A percentile compares a stretch with the other conserved stretches of the same genome.
Evolutionary conservation across 306 rosid genomes (phyloP).

Genomic region (Amphicarpaea edgeworthii): DNA sequence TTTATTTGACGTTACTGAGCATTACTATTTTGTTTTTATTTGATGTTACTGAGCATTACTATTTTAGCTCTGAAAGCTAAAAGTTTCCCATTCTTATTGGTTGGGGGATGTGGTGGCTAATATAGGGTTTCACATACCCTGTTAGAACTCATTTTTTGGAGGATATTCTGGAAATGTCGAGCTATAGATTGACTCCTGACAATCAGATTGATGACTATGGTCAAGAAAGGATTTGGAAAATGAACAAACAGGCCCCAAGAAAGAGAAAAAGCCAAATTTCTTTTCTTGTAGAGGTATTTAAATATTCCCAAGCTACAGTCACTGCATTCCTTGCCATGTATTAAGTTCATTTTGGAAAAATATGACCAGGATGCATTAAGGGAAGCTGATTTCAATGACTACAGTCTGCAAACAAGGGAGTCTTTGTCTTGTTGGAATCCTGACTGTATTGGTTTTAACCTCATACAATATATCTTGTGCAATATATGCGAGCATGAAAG

Average conservation of each 20-base stretch:
- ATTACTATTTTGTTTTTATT: slow-evolving; percentile 17
- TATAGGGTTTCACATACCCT: slow-evolving; percentile 88
- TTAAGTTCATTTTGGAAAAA: slow-evolving; percentile 27
- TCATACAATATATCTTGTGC: slow-evolving; percentile 76
- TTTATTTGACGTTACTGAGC: not conserved
- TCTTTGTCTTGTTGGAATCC: slow-evolving; percentile 96
- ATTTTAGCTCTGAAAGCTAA: slow-evolving; percentile 35
- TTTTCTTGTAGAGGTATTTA: slow-evolving; percentile 78
- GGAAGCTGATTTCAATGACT: slow-evolving; percentile 74
- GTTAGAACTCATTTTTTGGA: slow-evolving; percentile 86
- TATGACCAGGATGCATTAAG: slow-evolving; percentile 77
- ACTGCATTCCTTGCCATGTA: not conserved
- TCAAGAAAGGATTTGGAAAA: slow-evolving; percentile 91
- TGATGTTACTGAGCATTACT: not conserved
- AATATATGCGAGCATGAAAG: slow-evolving; percentile 79
- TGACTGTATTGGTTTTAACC: slow-evolving; percentile 83
- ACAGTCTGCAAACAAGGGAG: slow-evolving; percentile 77
- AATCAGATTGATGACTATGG: slow-evolving; percentile 98
- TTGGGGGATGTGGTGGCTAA: slow-evolving; percentile 43
- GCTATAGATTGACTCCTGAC: slow-evolving; percentile 73
- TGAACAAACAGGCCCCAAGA: slow-evolving; percentile 88
- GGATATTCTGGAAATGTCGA: slow-evolving; percentile 77
- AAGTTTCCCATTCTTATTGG: slow-evolving; percentile 32
- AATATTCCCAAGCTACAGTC: slow-evolving; percentile 27
- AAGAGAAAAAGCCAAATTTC: slow-evolving; percentile 97